A percentile compares a stretch with the other conserved stretches of the same genome.
Conservation (phyloP, 495 filamentous ascomycete species). For the Trichoderma gamsii region DNA sequence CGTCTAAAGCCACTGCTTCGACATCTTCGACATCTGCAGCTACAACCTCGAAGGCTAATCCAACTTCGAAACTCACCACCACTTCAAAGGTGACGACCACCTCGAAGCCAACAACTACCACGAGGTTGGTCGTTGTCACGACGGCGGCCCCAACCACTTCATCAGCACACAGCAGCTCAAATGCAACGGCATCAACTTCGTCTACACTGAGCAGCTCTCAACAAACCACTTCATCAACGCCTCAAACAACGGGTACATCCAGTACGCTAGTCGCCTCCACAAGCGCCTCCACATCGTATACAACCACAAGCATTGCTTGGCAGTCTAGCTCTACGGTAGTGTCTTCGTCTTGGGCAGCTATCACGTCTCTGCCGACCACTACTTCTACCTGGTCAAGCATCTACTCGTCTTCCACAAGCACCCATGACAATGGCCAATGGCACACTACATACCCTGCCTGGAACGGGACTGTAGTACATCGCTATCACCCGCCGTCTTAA, state of each 20-base stretch:
- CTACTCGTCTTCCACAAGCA: slow-evolving; percentile 19
- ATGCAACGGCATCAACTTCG: background rate
- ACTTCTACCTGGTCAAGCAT: slow-evolving; percentile 19
- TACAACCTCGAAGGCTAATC: slow-evolving; percentile 7
- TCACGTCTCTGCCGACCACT: background rate
- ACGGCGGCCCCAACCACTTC: background rate
- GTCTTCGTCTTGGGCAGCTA: slow-evolving; percentile 5
- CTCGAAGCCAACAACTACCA: background rate
- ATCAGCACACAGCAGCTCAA: background rate
- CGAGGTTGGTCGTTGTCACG: background rate
- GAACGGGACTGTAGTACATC: slow-evolving; percentile 27
- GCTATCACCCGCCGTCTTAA: slow-evolving; percentile 17
- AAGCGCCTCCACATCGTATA: background rate
- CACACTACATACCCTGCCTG: slow-evolving; percentile 34
- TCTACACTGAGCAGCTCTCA: background rate
- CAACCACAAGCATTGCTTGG: background rate
- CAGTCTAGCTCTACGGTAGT: background rate
- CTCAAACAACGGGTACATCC: slow-evolving; percentile 19
- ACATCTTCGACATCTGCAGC: too few relatives aligned
- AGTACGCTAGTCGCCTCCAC: background rate
- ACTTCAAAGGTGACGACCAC: background rate
- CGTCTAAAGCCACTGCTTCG: background rate
- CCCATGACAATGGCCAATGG: slow-evolving; percentile 31
- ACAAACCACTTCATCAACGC: slow-evolving; percentile 22
- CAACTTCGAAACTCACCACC: background rate